Conservation (phyloP, 768 basidiomycete species). For the Nidularia sp. region DNA sequence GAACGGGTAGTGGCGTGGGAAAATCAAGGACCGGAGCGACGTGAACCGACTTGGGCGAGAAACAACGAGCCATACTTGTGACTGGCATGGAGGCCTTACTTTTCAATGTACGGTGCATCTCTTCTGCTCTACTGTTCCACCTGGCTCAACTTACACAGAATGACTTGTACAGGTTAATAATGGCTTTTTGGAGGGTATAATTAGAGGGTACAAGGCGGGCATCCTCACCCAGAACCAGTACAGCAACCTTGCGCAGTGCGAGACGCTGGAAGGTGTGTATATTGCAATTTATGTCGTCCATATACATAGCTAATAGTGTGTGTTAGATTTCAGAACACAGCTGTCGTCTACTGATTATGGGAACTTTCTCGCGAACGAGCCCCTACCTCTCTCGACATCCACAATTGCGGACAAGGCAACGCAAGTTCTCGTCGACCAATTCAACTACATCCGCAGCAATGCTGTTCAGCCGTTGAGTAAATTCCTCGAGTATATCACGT, state of each 20-base stretch:
- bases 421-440: conserved; percentile 92
- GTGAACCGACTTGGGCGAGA: too few species aligned
- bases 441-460: conserved; percentile 90
- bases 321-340: conserved; percentile 91
- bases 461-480: conserved; percentile 87
- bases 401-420: conserved; percentile 98
- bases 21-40: background rate
- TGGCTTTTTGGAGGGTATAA: conserved; percentile 79
- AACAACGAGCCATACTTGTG: background rate
- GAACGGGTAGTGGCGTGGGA: background rate
- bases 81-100: conserved; percentile 77
- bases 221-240: conserved; percentile 89
- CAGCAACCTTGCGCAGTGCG: conserved; percentile 93
- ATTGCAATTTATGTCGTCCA: background rate
- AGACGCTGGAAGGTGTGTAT: conserved; percentile 83
- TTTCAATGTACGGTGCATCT: conserved; percentile 63
- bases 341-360: conserved; percentile 96
- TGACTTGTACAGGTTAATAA: conserved; percentile 47
- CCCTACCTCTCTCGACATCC: conserved; percentile 87
- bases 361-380: conserved; percentile 96
- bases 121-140: conserved; percentile 2
- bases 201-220: conserved; percentile 91
- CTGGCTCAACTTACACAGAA: conserved; percentile 19
- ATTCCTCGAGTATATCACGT: conserved; percentile 99
- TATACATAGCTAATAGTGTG: background rate